These are phyloP conservation scores for Tricholoma furcatifolium DNA, from an alignment of 768 basidiomycete species.

Conservation along the genomic window DNA sequence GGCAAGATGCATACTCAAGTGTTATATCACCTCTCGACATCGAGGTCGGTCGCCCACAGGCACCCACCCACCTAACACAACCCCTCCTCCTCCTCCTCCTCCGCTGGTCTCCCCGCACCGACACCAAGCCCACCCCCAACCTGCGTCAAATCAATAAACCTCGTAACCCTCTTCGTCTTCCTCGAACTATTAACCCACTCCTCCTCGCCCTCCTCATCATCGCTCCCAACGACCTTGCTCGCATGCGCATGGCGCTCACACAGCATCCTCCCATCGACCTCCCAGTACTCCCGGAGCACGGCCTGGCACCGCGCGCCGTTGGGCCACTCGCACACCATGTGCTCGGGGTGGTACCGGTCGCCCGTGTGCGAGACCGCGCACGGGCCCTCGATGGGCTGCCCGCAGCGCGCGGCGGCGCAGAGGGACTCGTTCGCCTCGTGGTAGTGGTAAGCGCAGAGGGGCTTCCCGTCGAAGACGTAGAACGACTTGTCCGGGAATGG, in stretches of 20 bases:
- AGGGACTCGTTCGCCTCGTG: slow-evolving; percentile 90
- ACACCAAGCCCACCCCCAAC: slow-evolving; percentile 19
- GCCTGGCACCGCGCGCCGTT: slow-evolving; percentile 47
- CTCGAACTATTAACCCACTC: slow-evolving; percentile 40
- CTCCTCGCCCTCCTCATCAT: slow-evolving; percentile 27
- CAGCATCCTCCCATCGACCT: slow-evolving; percentile 80
- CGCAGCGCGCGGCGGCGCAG: slow-evolving; percentile 75
- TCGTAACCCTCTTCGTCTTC: slow-evolving; percentile 76
- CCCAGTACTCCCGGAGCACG: slow-evolving; percentile 82
- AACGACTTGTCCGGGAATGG: slow-evolving; percentile 91
- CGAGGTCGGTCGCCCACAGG: too few species aligned
- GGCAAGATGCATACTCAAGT: background rate
- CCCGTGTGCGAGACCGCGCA: slow-evolving; percentile 86
- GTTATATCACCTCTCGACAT: too few species aligned
- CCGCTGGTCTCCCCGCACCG: slow-evolving; percentile 1
- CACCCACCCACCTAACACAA: background rate
- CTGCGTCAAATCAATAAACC: slow-evolving; percentile 78
- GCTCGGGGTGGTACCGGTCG: slow-evolving; percentile 84
- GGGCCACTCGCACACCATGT: slow-evolving; percentile 79
- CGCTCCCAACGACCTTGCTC: slow-evolving; percentile 21
- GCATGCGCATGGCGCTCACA: slow-evolving; percentile 76
- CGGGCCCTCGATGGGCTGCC: slow-evolving; percentile 89
- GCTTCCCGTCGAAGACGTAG: slow-evolving; percentile 89
- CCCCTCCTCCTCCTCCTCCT: slow-evolving; percentile 6
- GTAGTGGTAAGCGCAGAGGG: slow-evolving; percentile 90